Conservation (phyloP, 768 basidiomycete genomes). For the Lactarius pseudohatsudake region DNA sequence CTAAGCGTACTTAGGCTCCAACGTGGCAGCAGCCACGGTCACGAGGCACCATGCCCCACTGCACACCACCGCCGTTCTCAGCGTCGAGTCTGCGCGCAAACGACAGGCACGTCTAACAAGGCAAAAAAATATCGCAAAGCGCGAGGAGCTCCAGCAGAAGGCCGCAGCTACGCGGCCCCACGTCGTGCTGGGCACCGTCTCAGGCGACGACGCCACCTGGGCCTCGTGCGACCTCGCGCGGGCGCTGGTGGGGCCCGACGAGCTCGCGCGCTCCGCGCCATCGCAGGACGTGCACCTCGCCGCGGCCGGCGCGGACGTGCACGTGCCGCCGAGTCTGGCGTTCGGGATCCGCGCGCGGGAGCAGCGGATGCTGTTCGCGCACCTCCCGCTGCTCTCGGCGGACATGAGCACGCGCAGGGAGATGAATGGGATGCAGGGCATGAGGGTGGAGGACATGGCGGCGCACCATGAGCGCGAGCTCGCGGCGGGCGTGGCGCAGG, state of each 20-base stretch:
- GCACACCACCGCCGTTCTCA: conserved; percentile 49
- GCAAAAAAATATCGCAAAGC: conserved; percentile 48
- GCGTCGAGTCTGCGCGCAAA: conserved; percentile 35
- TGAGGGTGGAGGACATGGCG: not conserved
- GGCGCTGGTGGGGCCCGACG: conserved; percentile 40
- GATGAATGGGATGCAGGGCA: conserved; percentile 3
- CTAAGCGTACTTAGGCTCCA: conserved; percentile 35
- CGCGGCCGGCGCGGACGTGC: conserved; percentile 41
- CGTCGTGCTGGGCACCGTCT: conserved; percentile 71
- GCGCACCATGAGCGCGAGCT: conserved; percentile 32
- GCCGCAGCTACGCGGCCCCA: conserved; percentile 51
- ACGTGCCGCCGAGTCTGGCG: conserved; percentile 53
- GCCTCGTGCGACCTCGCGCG: conserved; percentile 60
- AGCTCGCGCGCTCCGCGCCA: conserved; percentile 17
- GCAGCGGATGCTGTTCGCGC: conserved; percentile 62
- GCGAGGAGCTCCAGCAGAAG: conserved; percentile 42
- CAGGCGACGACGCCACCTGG: conserved; percentile 70
- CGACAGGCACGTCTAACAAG: conserved; percentile 40
- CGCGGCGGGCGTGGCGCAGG: conserved; percentile 45
- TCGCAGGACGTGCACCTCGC: conserved; percentile 7
- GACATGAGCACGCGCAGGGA: conserved; percentile 18
- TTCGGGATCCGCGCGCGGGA: conserved; percentile 66
- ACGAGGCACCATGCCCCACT: conserved; percentile 38
- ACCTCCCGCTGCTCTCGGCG: conserved; percentile 58
- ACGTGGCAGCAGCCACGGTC: conserved; percentile 43